Evolutionary conservation across 192 early-diverging fungal genomes (phyloP).

Genomic region (Podila clonocystis): DNA sequence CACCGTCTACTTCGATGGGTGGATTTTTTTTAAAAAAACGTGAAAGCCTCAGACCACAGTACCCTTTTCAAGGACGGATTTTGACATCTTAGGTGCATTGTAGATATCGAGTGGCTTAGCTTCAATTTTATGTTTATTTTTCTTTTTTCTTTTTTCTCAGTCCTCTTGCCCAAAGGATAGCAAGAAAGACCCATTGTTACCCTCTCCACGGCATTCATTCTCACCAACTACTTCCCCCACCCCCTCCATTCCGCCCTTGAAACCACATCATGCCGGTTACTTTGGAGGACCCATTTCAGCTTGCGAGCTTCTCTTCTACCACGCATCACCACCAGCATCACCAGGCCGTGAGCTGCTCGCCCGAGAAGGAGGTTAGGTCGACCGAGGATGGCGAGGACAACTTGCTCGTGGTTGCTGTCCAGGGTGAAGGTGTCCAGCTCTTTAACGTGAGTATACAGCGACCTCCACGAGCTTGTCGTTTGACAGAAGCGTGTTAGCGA

Average conservation of each 20-base stretch:
- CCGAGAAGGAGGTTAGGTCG: conserved; percentile 18
- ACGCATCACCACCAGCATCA: conserved; percentile 37
- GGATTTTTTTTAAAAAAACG: too few species aligned
- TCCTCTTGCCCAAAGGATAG: neutral
- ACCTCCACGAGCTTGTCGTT: neutral
- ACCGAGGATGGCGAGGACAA: conserved; percentile 22
- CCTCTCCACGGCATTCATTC: too few species aligned
- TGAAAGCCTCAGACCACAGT: too few species aligned
- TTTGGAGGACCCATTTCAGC: conserved; percentile 60
- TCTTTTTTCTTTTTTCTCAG: neutral
- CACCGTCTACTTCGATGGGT: too few species aligned
- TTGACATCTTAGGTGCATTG: neutral
- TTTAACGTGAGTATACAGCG: conserved; percentile 52
- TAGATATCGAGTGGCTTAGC: neutral
- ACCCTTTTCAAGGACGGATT: neutral
- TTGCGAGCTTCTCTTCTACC: conserved; percentile 55
- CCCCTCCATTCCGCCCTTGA: too few species aligned
- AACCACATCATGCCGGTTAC: conserved; percentile 53
- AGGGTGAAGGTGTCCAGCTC: conserved; percentile 62
- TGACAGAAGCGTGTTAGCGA: neutral
- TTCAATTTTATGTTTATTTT: neutral
- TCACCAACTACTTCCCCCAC: too few species aligned
- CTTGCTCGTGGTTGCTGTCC: conserved; percentile 57
- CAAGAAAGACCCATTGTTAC: too few species aligned
- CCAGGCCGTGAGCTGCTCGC: conserved; percentile 31